These are phyloP conservation scores for Mollisiaceae sp. DNA, from an alignment of 2,329 filamentous ascomycete genomes.

Conservation along the genomic window DNA sequence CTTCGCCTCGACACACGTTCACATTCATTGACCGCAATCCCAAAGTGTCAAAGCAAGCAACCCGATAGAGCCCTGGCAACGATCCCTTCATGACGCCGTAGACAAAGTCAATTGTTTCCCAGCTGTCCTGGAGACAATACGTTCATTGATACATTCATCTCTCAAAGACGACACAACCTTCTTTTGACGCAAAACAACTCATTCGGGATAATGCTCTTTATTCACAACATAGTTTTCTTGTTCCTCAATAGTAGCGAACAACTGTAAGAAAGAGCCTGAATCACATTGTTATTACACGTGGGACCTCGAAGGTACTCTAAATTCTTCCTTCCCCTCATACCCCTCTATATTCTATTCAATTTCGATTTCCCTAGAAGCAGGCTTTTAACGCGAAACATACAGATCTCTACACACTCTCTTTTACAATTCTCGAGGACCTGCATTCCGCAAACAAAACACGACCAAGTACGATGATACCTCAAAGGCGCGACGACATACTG, in stretches of 20 bases:
- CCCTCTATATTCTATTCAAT: slow-evolving; percentile 3
- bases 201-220: slow-evolving; percentile 35
- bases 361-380: slow-evolving; percentile 3
- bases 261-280: slow-evolving; percentile 29
- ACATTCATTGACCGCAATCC: slow-evolving; percentile 19
- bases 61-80: slow-evolving; percentile 16
- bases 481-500: background rate
- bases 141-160: slow-evolving; percentile 19
- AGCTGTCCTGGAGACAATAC: slow-evolving; percentile 21
- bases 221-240: slow-evolving; percentile 22
- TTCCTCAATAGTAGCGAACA: slow-evolving; percentile 21
- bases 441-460: slow-evolving; percentile 1
- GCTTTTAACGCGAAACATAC: slow-evolving; percentile 15
- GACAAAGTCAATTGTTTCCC: slow-evolving; percentile 6
- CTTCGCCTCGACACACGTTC: slow-evolving; percentile 16
- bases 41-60: slow-evolving; percentile 11
- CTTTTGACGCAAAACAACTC: slow-evolving; percentile 19
- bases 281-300: slow-evolving; percentile 17
- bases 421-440: slow-evolving; percentile 14
- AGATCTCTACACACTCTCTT: slow-evolving; percentile 20
- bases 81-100: slow-evolving; percentile 12
- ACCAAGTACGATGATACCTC: background rate
- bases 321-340: background rate
- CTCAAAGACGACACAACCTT: slow-evolving; percentile 13
- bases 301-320: slow-evolving; percentile 14